Evolutionary conservation across 78 protist genomes (phyloP).

Genomic region (Creolimax fragrantissima): DNA sequence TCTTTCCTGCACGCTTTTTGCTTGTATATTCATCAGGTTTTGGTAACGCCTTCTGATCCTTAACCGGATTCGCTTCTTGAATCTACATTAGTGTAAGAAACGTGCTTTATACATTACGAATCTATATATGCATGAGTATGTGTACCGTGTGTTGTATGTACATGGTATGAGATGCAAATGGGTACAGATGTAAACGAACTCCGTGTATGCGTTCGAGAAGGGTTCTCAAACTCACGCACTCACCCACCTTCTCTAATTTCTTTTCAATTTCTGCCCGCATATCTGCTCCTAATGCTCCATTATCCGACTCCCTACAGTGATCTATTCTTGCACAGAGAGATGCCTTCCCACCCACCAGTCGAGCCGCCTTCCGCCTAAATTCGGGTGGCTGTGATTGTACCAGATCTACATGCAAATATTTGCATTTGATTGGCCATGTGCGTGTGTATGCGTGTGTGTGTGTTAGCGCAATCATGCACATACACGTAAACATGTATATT

Average conservation of each 20-base stretch:
- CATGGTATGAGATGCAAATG: neutral
- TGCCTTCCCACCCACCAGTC: neutral
- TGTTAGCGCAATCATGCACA: neutral
- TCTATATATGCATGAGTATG: neutral
- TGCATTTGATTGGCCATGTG: neutral
- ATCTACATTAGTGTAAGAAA: neutral
- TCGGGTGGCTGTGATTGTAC: constrained; percentile 7
- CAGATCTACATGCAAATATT: neutral
- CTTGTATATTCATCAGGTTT: neutral
- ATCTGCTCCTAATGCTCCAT: neutral
- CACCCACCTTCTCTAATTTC: constrained; percentile 49
- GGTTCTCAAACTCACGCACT: too few species aligned
- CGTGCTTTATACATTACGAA: neutral
- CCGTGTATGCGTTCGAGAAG: too few species aligned
- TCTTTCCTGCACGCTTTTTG: neutral
- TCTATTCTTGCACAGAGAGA: constrained; percentile 29
- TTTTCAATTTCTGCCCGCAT: constrained; percentile 28
- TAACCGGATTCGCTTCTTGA: neutral
- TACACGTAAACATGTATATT: neutral
- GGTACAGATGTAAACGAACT: too few species aligned
- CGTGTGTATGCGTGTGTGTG: neutral
- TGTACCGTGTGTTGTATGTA: neutral
- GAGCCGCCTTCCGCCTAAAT: neutral
- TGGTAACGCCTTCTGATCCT: neutral
- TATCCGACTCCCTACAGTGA: neutral